Base-by-base conservation (phyloP, 306 rosid species). In the Phaseolus lunatus region DNA sequence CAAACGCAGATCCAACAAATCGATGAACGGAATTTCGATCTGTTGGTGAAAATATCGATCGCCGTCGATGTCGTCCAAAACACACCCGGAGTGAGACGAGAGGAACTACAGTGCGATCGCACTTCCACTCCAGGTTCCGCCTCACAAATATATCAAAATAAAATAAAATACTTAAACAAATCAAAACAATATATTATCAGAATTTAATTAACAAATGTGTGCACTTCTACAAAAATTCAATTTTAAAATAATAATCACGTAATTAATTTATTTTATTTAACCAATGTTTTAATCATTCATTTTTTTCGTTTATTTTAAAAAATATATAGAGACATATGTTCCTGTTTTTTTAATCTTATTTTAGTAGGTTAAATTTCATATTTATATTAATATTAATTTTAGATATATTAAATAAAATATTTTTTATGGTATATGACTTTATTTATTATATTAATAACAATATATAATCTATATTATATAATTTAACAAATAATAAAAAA, bases 1-100 rank as follows among this genome's bases (percentile, higher is more conserved):
- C 74, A 9, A 9, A 3, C 52, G 33, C 71, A 73, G 82, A 86
- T 83, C 83, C 84, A 71, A 82, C 69, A 27, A 79, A 56, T 68
- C 44, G 68, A 81, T 18, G 43, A 24, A 23, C 49, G 23, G 63
- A 7, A 16, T 79, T 62, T 49, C 33, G 78, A 72, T 72, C 53
- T 61, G 72, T 79, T 45, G 26, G 37, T 18, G 78, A 22, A 39
- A 79, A 24, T 58, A 69, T 70, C 43, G 23, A 29, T 44, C 43
- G 44, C 2, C 9, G 10, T 39, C 44, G 9, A 0, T 9, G 44
- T 9, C 9, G 44, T 9, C 1, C 1, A 37, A 37, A 37, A 52
- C 13, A 16, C 41, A 7, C 50, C 29, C n/a, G n/a, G 26, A 65
- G 29, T 10, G 13, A 66, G 33, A 10, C 11, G 23, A 9, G 23